Percentiles rank a stretch among this genome's conserved stretches.
phyloP scores from a whole-genome alignment of 257 asterid genomes.

The Petrea volubilis region DNA sequence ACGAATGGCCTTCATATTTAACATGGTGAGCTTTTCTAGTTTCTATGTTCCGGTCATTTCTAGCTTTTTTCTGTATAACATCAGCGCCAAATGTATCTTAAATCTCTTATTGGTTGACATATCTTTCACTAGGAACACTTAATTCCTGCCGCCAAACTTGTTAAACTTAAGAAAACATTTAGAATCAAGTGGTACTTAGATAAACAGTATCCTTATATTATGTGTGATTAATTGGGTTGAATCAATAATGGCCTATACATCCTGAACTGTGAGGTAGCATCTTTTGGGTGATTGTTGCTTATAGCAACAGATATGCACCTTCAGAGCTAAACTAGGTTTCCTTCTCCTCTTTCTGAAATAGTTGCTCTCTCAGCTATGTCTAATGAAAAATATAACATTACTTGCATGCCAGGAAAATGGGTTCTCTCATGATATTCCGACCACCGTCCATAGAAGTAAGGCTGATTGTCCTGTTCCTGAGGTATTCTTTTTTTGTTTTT shows the following conservation, averaged over 20 bases:
- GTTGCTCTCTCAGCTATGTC: constrained; percentile 2
- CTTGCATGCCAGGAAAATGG: constrained; percentile 70
- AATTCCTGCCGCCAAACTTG: background rate
- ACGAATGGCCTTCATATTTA: constrained; percentile 87
- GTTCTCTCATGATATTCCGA: constrained; percentile 89
- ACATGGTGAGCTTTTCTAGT: constrained; percentile 58
- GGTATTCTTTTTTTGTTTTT: constrained; percentile 48
- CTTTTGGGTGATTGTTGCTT: constrained; percentile 2
- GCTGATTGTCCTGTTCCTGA: constrained; percentile 99
- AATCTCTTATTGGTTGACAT: constrained; percentile 6
- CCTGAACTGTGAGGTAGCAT: background rate
- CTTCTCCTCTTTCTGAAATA: constrained; percentile 16
- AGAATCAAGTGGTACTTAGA: background rate
- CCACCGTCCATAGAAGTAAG: constrained; percentile 95
- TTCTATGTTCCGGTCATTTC: constrained; percentile 1
- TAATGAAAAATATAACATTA: constrained; percentile 13
- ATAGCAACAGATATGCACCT: background rate
- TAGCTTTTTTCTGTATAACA: constrained; percentile 5
- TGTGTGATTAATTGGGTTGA: constrained; percentile 7
- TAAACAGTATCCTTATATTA: background rate
- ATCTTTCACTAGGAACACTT: constrained; percentile 4
- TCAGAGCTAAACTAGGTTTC: constrained; percentile 22
- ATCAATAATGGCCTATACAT: constrained; percentile 1
- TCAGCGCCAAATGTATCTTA: background rate
- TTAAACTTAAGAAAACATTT: background rate